Percentiles rank a stretch among this genome's conserved stretches.
Conservation (phyloP, 1,284 basidiomycete species). For the Trichosporon asahii region DNA sequence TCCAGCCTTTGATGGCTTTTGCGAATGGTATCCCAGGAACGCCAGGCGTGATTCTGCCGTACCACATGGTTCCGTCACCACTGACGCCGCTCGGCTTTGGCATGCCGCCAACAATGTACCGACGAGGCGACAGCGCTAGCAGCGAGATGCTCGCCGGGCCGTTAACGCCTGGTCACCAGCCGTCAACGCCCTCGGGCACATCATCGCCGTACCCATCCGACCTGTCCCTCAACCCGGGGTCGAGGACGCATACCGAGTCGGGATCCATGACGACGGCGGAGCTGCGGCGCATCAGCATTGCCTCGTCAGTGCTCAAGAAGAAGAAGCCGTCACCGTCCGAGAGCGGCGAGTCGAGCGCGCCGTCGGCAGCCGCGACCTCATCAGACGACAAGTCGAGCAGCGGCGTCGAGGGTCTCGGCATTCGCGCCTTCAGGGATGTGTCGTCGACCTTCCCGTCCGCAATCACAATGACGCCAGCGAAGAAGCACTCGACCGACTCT, state of each 20-base stretch:
- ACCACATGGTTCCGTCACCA: slow-evolving; percentile 12
- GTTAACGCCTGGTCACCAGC: slow-evolving; percentile 32
- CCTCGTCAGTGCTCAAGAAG: slow-evolving; percentile 38
- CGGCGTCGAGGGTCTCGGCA: slow-evolving; percentile 19
- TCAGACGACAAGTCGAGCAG: not conserved
- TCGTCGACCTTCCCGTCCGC: slow-evolving; percentile 15
- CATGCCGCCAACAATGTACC: slow-evolving; percentile 12
- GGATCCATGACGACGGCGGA: slow-evolving; percentile 26
- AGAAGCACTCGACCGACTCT: slow-evolving; percentile 13
- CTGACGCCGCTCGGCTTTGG: slow-evolving; percentile 12
- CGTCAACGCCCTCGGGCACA: slow-evolving; percentile 11
- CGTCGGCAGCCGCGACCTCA: not conserved
- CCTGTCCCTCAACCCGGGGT: slow-evolving; percentile 13
- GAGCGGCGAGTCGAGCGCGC: slow-evolving; percentile 19
- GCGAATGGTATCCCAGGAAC: not conserved
- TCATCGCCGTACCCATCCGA: slow-evolving; percentile 22
- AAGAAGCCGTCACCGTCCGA: slow-evolving; percentile 27
- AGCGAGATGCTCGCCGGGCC: slow-evolving; percentile 35
- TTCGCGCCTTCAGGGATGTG: slow-evolving; percentile 6
- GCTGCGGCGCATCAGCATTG: slow-evolving; percentile 36
- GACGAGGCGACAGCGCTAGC: slow-evolving; percentile 11
- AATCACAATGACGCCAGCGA: slow-evolving; percentile 7
- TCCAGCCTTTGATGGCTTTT: slow-evolving; percentile 10
- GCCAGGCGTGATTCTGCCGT: slow-evolving; percentile 5
- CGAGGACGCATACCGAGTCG: not conserved